phyloP scores from a whole-genome alignment of 306 rosid genomes.

The Alnus rubra region DNA sequence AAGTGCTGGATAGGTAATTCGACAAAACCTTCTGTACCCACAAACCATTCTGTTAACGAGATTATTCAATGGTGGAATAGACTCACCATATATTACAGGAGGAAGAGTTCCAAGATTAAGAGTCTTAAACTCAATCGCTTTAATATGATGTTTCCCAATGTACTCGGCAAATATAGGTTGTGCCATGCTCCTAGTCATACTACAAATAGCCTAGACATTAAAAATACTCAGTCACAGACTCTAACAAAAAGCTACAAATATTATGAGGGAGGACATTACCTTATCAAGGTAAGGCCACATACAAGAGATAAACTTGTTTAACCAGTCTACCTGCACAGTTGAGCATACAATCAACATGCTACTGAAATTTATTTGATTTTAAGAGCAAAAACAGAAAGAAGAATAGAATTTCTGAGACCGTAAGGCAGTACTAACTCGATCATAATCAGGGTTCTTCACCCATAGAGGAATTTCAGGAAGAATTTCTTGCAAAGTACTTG shows the following conservation, averaged over 20 bases:
- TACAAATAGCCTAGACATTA: conserved; percentile 66
- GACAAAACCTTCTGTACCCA: no score
- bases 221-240: background rate
- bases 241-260: background rate
- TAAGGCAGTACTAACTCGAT: conserved; percentile 62
- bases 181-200: conserved; percentile 50
- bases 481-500: conserved; percentile 66
- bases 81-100: conserved; percentile 71
- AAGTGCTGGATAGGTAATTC: no score
- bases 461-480: conserved; percentile 81
- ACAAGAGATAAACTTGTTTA: conserved; percentile 59
- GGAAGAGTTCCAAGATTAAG: conserved; percentile 86
- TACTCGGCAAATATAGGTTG: conserved; percentile 65
- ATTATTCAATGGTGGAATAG: background rate
- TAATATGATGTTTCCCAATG: conserved; percentile 67
- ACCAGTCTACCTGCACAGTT: conserved; percentile 78
- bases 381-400: background rate
- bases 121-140: conserved; percentile 61
- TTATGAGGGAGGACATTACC: conserved; percentile 38
- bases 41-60: no score
- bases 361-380: background rate
- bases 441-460: conserved; percentile 82
- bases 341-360: conserved; percentile 26
- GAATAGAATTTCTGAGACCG: background rate
- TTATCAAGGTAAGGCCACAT: conserved; percentile 90